Evolutionary conservation across 768 basidiomycete species (phyloP).

Genomic region (Amanita muscaria): DNA sequence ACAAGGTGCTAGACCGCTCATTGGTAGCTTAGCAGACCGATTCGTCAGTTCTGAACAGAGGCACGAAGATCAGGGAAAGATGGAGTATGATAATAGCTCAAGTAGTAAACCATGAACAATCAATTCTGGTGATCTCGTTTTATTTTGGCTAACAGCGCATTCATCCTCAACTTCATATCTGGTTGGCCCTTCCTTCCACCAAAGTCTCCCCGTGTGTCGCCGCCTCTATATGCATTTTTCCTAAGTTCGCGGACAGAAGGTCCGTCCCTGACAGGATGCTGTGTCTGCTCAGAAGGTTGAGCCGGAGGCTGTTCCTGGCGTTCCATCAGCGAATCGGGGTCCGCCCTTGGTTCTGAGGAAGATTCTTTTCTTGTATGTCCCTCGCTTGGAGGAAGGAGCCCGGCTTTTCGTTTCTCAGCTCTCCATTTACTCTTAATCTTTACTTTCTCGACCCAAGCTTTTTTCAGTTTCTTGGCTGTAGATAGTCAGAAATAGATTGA

Average conservation of each 20-base stretch:
- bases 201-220: no score
- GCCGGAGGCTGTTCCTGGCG: constrained; percentile 7
- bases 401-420: constrained; percentile 50
- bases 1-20: constrained; percentile 34
- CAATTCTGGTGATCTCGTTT: constrained; percentile 45
- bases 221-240: constrained; percentile 56
- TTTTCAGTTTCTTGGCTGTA: constrained; percentile 73
- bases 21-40: constrained; percentile 49
- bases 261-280: constrained; percentile 8
- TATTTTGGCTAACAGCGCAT: constrained; percentile 78
- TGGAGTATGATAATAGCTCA: constrained; percentile 50
- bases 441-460: constrained; percentile 66
- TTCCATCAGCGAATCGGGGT: not conserved
- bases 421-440: constrained; percentile 79
- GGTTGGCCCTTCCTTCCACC: constrained; percentile 36
- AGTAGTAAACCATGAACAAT: constrained; percentile 25
- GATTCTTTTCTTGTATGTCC: constrained; percentile 1
- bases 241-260: constrained; percentile 51
- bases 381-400: constrained; percentile 10
- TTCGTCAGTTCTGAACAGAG: constrained; percentile 44
- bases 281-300: constrained; percentile 11
- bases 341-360: not conserved
- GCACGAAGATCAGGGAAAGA: constrained; percentile 29
- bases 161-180: constrained; percentile 82
- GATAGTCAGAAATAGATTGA: constrained; percentile 3